These are phyloP conservation scores for Lyophyllum atratum DNA, from an alignment of 768 basidiomycete species.

Conservation along the genomic window DNA sequence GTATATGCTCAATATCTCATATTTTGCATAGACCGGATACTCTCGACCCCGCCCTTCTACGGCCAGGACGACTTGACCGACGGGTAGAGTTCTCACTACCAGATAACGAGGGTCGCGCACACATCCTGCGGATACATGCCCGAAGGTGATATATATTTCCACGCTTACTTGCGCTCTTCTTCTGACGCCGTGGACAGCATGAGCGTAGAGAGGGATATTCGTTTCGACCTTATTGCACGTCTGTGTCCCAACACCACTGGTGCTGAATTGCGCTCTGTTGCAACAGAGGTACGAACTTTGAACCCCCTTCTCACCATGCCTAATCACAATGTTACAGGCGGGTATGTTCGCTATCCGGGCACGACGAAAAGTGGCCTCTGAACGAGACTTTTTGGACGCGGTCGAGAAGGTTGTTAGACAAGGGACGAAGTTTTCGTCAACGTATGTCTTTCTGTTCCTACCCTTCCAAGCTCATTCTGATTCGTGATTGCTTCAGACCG, in stretches of 20 bases:
- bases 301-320: conserved; percentile 1
- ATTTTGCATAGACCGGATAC: conserved; percentile 80
- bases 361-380: conserved; percentile 93
- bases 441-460: conserved; percentile 54
- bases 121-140: conserved; percentile 96
- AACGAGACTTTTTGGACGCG: conserved; percentile 95
- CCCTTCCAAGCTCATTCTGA: conserved; percentile 6
- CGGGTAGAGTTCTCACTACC: conserved; percentile 97
- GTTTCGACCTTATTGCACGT: conserved; percentile 95
- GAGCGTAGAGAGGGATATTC: conserved; percentile 96
- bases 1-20: conserved; percentile 1
- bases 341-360: conserved; percentile 99
- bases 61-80: conserved; percentile 94
- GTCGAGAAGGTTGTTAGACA: conserved; percentile 99
- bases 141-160: conserved; percentile 58
- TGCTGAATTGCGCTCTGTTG: conserved; percentile 95
- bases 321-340: conserved; percentile 50
- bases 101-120: conserved; percentile 93
- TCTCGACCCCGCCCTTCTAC: conserved; percentile 92
- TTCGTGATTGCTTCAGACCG: conserved; percentile 48
- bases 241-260: conserved; percentile 98
- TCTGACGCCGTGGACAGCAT: conserved; percentile 55
- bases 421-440: conserved; percentile 97
- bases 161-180: neutral
- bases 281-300: conserved; percentile 74